Percentiles rank a stretch among this genome's conserved stretches.
Conservation (phyloP, 1,284 basidiomycete species). For the Fomitopsis schrenkii region DNA sequence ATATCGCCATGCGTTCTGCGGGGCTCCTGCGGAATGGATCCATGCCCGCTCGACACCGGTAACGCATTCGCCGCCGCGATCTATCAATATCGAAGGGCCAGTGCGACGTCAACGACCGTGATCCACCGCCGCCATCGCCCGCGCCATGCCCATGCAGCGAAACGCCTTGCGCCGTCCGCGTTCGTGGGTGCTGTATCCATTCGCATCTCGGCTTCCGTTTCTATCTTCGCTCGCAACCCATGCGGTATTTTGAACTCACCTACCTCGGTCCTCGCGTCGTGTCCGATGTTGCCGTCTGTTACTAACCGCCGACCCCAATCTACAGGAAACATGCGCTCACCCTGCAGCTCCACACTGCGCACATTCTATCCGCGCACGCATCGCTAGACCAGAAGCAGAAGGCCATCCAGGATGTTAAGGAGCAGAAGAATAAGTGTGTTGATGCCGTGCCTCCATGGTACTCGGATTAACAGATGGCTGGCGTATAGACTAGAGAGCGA, state of each 20-base stretch:
- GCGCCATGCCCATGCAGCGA: no score
- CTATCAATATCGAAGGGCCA: background rate
- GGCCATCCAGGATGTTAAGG: conserved; percentile 71
- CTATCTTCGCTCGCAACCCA: background rate
- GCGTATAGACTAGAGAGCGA: conserved; percentile 65
- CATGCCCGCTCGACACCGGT: background rate
- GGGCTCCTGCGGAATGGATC: background rate
- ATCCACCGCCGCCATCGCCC: background rate
- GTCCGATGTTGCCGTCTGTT: background rate
- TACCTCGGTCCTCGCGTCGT: background rate
- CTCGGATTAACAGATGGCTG: background rate
- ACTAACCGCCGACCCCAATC: background rate
- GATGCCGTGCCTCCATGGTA: background rate
- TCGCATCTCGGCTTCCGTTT: background rate
- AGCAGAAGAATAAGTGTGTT: conserved; percentile 74
- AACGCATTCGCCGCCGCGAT: background rate
- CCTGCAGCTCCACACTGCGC: conserved; percentile 78
- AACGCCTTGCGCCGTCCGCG: background rate
- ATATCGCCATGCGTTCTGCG: background rate
- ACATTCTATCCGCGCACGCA: conserved; percentile 76
- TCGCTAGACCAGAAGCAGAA: conserved; percentile 71
- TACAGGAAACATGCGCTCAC: conserved; percentile 75
- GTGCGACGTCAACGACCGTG: background rate
- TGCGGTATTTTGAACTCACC: background rate
- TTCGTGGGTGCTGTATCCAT: background rate